Base-by-base conservation (phyloP, 192 early-diverging fungal species). In the Podila epicladia region DNA sequence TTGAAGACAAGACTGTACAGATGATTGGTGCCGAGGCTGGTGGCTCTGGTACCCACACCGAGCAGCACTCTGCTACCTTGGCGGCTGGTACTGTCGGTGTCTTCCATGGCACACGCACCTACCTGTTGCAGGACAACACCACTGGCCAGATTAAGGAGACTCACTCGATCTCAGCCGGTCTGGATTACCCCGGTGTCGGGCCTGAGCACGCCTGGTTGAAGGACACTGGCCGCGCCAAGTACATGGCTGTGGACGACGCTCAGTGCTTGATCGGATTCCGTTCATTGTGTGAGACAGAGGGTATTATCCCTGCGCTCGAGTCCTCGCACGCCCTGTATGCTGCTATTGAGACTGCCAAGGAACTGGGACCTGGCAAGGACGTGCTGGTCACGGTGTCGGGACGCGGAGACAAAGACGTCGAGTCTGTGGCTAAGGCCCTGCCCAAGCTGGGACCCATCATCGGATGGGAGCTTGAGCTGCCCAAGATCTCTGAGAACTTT, bases 71-170 rank as follows among this genome's bases (percentile, higher is more conserved):
- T 26, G 98, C 97, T 20, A 97, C 98, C 9, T 86, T 98, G 55
- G 75, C 93, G 17, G 86, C 85, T 2, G 98, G 98, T 45, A 90
- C 87, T 0, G 90, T 94, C 60, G 98, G 98, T 76, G 97, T 99
- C 20, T 88, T 99, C 72, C 98, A 98, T 69, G 98, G 98, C 41
- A 97, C 98, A n/a, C 87, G 91, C 61, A 97, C 98, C 3, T 97
- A 95, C 82, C 84, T 99, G 58, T 86, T 98, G 68, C 98, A 99
- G 85, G 96, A 99, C 75, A 82, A 85, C 13, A 53, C 41, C n/a
- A 95, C 97, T 71, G 98, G 98, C n/a, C 98, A 99, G 83, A 97
- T 99, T 75, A 90, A 93, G 71, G 94, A 97, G 75, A 97, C 98
- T 0, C 95, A 98, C 82, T 95, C 93, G 60, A 94, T 99, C 69